These are phyloP conservation scores for Cordyceps sp. DNA, from an alignment of 2,329 filamentous ascomycete species.

Conservation along the genomic window DNA sequence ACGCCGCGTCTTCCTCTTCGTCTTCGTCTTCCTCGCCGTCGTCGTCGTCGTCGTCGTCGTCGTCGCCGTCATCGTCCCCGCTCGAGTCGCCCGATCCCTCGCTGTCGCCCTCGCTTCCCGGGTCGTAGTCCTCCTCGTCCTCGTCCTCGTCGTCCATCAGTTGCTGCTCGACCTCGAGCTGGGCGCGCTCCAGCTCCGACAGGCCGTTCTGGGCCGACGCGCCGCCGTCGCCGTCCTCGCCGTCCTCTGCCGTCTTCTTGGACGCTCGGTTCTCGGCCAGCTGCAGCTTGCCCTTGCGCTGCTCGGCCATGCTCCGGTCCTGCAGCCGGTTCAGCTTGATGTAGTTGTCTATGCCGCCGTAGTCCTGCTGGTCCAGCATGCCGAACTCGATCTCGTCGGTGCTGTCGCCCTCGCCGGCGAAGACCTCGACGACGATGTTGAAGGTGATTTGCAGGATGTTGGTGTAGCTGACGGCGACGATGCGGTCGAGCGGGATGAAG, in stretches of 20 bases:
- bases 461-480: conserved; percentile 49
- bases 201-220: conserved; percentile 22
- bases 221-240: conserved; percentile 16
- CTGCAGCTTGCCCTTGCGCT: conserved; percentile 46
- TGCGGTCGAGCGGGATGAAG: conserved; percentile 44
- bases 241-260: conserved; percentile 25
- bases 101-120: conserved; percentile 41
- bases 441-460: conserved; percentile 53
- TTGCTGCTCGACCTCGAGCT: conserved; percentile 32
- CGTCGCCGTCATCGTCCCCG: conserved; percentile 36
- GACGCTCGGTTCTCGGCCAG: conserved; percentile 48
- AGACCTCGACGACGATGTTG: conserved; percentile 48
- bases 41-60: conserved; percentile 25
- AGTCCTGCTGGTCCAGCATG: conserved; percentile 56
- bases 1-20: conserved; percentile 16
- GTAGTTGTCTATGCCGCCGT: conserved; percentile 46
- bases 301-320: conserved; percentile 53
- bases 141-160: conserved; percentile 46
- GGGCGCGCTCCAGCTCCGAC: conserved; percentile 32
- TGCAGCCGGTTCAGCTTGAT: conserved; percentile 43
- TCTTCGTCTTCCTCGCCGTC: conserved; percentile 21
- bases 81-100: conserved; percentile 35
- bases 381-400: conserved; percentile 49
- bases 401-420: conserved; percentile 25
- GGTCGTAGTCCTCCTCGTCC: conserved; percentile 50